phyloP scores from a whole-genome alignment of 1,139 yeast species.

The Citeromyces hawaiiensis region DNA sequence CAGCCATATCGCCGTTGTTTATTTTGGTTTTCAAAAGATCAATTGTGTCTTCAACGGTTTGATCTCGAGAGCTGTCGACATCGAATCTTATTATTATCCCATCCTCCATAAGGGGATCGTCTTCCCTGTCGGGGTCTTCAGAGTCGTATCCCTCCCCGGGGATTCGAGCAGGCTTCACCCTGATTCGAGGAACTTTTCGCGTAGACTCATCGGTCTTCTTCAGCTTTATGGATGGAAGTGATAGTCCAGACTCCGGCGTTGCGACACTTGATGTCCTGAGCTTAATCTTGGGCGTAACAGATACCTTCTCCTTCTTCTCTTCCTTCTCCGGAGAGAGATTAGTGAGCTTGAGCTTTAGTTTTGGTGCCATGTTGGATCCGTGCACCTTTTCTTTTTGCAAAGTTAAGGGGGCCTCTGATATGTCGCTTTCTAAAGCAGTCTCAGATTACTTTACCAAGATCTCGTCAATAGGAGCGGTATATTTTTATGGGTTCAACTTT shows the following conservation, averaged over 20 bases:
- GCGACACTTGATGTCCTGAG: conserved; percentile 6
- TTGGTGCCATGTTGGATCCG: not conserved
- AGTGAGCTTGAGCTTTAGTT: conserved; percentile 1
- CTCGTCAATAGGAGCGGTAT: not conserved
- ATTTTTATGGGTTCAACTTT: conserved; percentile 7
- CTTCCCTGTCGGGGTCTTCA: conserved; percentile 93
- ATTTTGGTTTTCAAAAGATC: conserved; percentile 72
- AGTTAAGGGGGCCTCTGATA: not conserved
- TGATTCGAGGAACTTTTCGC: conserved; percentile 36
- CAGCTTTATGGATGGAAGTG: not conserved
- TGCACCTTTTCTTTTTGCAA: not conserved
- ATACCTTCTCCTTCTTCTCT: conserved; percentile 5
- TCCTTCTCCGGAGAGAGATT: conserved; percentile 6
- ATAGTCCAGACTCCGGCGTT: conserved; percentile 3
- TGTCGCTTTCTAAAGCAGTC: not conserved
- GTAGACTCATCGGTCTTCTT: not conserved
- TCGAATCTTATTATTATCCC: conserved; percentile 71
- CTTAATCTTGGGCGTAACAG: conserved; percentile 3
- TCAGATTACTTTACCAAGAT: not conserved
- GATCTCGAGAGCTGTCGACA: conserved; percentile 18
- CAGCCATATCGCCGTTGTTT: conserved; percentile 68
- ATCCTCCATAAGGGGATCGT: conserved; percentile 84
- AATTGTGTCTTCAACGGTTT: conserved; percentile 38
- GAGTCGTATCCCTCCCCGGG: conserved; percentile 97
- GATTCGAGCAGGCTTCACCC: conserved; percentile 71